Percentiles rank a stretch among this genome's conserved stretches.
phyloP scores from a whole-genome alignment of 2,329 filamentous ascomycete genomes.

The Penicillium sp. region DNA sequence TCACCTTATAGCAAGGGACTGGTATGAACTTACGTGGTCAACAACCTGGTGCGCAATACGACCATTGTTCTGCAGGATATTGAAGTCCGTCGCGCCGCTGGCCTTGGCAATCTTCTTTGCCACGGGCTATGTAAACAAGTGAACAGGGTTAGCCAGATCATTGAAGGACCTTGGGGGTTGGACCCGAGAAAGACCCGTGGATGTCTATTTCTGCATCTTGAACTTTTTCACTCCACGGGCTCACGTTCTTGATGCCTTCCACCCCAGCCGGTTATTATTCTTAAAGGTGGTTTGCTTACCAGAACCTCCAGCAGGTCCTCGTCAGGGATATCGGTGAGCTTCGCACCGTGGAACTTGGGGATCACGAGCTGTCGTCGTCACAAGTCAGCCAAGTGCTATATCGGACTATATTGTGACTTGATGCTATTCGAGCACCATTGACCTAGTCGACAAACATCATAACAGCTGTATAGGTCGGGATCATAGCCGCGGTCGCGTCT shows the following conservation, averaged over 20 bases:
- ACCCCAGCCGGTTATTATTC: not conserved
- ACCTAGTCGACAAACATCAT: not conserved
- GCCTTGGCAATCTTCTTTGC: conserved; percentile 84
- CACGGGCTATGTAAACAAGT: conserved; percentile 56
- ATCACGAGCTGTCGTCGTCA: conserved; percentile 73
- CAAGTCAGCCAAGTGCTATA: not conserved
- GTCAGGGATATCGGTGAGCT: conserved; percentile 90
- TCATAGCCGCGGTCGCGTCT: not conserved
- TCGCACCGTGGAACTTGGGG: conserved; percentile 89
- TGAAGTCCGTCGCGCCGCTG: conserved; percentile 77
- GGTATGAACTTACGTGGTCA: conserved; percentile 68
- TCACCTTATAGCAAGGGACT: not conserved
- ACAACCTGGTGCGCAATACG: conserved; percentile 87
- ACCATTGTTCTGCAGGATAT: conserved; percentile 96
- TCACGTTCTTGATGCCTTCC: not conserved
- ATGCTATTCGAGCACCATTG: not conserved
- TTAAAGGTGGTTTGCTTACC: conserved; percentile 48
- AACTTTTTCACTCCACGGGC: not conserved
- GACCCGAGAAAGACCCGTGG: not conserved
- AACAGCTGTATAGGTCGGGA: not conserved
- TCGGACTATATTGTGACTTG: not conserved
- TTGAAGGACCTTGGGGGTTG: conserved; percentile 26
- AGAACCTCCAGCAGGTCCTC: conserved; percentile 80
- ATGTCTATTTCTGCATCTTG: not conserved
- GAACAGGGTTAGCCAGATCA: conserved; percentile 10